Conservation (phyloP, 164 flowering plant species). For the Aristolochia fimbriata region DNA sequence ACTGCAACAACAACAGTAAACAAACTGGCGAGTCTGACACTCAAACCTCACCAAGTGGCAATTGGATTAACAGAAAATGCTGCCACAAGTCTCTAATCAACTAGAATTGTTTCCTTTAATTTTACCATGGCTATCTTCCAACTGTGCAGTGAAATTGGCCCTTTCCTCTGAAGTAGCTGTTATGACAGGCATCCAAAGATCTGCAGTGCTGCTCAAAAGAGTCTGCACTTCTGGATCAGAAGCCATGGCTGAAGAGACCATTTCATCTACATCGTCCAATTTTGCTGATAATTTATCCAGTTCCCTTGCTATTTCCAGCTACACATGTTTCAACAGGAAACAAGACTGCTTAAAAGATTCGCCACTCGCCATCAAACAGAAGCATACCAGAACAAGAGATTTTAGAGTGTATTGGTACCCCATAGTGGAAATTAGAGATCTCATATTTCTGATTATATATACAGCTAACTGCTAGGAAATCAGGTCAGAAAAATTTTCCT, state of each 20-base stretch:
- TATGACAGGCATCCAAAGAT: slow-evolving; percentile 92
- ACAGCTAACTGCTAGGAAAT: not conserved
- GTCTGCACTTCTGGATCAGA: slow-evolving; percentile 72
- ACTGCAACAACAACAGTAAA: not conserved
- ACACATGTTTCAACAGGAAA: slow-evolving; percentile 6
- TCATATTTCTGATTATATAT: too few species aligned
- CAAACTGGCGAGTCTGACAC: too few species aligned
- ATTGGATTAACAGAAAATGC: not conserved
- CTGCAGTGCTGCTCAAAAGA: slow-evolving; percentile 65
- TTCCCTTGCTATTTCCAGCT: slow-evolving; percentile 84
- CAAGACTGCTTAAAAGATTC: too few species aligned
- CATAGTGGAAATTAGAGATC: too few species aligned
- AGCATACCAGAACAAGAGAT: too few species aligned
- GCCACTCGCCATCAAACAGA: too few species aligned
- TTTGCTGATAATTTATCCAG: slow-evolving; percentile 78
- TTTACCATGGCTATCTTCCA: slow-evolving; percentile 23
- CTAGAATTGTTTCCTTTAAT: slow-evolving; percentile 16
- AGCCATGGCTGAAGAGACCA: slow-evolving; percentile 83
- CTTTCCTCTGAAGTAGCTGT: slow-evolving; percentile 78
- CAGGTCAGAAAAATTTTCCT: not conserved
- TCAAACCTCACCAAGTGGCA: too few species aligned
- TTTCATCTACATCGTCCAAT: slow-evolving; percentile 72
- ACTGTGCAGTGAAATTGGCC: slow-evolving; percentile 37
- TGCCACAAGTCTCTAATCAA: not conserved
- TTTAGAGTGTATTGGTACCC: too few species aligned